A percentile compares a stretch with the other conserved stretches of the same genome.
These are phyloP conservation scores for Teunomyces kruisii DNA, from an alignment of 805 yeast species.

Conservation along the genomic window DNA sequence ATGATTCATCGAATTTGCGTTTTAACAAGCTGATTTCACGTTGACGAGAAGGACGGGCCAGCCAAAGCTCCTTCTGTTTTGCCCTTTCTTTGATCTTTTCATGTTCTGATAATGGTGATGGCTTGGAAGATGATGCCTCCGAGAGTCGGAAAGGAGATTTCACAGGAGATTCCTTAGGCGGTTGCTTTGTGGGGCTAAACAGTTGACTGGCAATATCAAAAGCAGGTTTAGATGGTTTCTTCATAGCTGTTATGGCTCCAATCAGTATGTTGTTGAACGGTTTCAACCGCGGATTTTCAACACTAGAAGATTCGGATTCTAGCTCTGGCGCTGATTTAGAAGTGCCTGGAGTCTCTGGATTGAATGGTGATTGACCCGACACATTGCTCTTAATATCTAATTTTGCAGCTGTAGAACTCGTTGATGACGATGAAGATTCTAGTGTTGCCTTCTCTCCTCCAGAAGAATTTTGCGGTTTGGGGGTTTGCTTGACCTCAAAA, in stretches of 20 bases:
- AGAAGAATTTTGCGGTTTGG: too few relatives aligned
- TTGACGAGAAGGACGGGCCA: slow-evolving; percentile 1
- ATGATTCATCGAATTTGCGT: slow-evolving; percentile 13
- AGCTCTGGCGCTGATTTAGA: not conserved
- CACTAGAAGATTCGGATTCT: not conserved
- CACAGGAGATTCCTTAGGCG: not conserved
- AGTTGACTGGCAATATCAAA: not conserved
- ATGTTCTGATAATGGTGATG: slow-evolving; percentile 5
- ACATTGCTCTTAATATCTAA: not conserved
- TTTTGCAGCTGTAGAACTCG: not conserved
- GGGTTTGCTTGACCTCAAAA: too few relatives aligned
- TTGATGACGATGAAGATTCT: not conserved
- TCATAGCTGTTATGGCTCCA: not conserved
- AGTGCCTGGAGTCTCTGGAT: not conserved
- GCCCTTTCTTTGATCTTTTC: slow-evolving; percentile 11
- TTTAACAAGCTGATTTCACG: slow-evolving; percentile 7
- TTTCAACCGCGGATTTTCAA: not conserved
- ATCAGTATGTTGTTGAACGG: not conserved
- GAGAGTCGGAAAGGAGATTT: not conserved
- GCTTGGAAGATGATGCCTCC: not conserved
- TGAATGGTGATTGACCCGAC: not conserved
- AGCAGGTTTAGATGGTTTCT: slow-evolving; percentile 7
- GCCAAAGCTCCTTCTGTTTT: slow-evolving; percentile 6
- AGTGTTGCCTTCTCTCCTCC: too few relatives aligned
- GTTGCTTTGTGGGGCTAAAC: not conserved